Percentiles rank a stretch among this genome's conserved stretches.
Evolutionary conservation across 768 basidiomycete species (phyloP).

Genomic region (Calocybe cyanea): DNA sequence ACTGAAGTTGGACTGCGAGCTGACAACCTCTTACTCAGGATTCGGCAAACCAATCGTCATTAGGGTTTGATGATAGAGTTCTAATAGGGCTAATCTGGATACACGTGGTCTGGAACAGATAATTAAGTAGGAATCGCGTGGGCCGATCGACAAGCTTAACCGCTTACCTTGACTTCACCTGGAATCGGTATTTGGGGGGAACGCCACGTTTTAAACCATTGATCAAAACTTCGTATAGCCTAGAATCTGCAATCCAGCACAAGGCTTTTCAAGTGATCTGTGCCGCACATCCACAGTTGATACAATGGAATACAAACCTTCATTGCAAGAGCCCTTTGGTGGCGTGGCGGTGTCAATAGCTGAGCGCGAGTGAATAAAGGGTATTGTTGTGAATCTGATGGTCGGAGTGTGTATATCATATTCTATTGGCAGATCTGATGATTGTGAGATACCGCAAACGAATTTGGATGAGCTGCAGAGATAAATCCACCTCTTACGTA

Average conservation of each 20-base stretch:
- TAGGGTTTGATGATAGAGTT: slow-evolving; percentile 33
- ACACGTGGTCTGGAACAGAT: slow-evolving; percentile 40
- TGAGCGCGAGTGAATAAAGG: slow-evolving; percentile 58
- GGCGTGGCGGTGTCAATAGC: slow-evolving; percentile 22
- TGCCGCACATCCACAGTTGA: neutral
- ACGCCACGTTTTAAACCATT: slow-evolving; percentile 80
- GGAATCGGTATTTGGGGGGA: slow-evolving; percentile 63
- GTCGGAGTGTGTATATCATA: slow-evolving; percentile 48
- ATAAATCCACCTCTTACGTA: slow-evolving; percentile 34
- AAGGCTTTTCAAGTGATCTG: slow-evolving; percentile 45
- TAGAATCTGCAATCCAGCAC: slow-evolving; percentile 60
- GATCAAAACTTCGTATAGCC: slow-evolving; percentile 61
- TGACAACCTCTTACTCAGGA: slow-evolving; percentile 14
- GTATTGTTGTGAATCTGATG: slow-evolving; percentile 54
- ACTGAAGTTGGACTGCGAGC: neutral
- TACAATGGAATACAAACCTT: slow-evolving; percentile 43
- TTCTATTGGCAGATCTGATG: slow-evolving; percentile 40
- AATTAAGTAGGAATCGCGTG: neutral
- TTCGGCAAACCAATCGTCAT: slow-evolving; percentile 11
- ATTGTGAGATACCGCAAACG: neutral
- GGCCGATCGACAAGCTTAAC: neutral
- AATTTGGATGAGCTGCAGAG: neutral
- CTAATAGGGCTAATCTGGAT: slow-evolving; percentile 52
- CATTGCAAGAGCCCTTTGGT: slow-evolving; percentile 55
- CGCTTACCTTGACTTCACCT: slow-evolving; percentile 56